Percentiles rank a stretch among this genome's conserved stretches.
Conservation (phyloP, 306 rosid genomes). For the Vigna unguiculata region DNA sequence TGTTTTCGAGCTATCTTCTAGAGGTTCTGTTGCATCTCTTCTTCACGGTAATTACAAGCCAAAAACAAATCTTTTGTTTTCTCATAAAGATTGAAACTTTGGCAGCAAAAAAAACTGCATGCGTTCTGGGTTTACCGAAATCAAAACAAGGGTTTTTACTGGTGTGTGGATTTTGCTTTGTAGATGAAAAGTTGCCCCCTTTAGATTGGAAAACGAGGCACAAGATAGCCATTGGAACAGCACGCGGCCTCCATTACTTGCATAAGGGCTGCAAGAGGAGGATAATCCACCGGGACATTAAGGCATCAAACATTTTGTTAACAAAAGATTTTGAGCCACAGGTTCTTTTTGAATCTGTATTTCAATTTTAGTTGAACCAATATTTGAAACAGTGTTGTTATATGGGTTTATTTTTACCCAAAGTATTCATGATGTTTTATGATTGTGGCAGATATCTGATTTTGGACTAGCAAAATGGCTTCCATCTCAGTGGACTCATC, state of each 20-base stretch:
- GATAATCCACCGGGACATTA: slow-evolving; percentile 88
- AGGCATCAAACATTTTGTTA: slow-evolving; percentile 78
- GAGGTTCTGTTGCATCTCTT: slow-evolving; percentile 82
- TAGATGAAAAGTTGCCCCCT: slow-evolving; percentile 71
- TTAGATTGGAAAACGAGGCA: slow-evolving; percentile 91
- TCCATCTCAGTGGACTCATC: slow-evolving; percentile 97
- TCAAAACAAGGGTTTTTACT: neutral
- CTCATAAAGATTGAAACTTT: neutral
- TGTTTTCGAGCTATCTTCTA: slow-evolving; percentile 71
- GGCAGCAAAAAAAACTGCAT: slow-evolving; percentile 15
- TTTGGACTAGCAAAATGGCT: slow-evolving; percentile 99
- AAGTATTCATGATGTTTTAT: neutral
- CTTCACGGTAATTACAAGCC: slow-evolving; percentile 68
- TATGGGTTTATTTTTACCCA: neutral
- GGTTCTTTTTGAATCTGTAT: slow-evolving; percentile 48
- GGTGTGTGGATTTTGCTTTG: slow-evolving; percentile 10
- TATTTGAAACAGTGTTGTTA: neutral
- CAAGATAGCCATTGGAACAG: slow-evolving; percentile 81
- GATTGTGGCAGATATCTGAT: slow-evolving; percentile 78
- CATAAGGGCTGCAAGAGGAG: slow-evolving; percentile 95
- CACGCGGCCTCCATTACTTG: slow-evolving; percentile 85
- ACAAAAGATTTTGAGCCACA: slow-evolving; percentile 81
- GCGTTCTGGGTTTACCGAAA: slow-evolving; percentile 33
- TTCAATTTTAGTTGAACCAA: neutral
- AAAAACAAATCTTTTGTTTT: slow-evolving; percentile 14